Base-by-base conservation (phyloP, 1,139 yeast species). In the Debaryomyces singareniensis region DNA sequence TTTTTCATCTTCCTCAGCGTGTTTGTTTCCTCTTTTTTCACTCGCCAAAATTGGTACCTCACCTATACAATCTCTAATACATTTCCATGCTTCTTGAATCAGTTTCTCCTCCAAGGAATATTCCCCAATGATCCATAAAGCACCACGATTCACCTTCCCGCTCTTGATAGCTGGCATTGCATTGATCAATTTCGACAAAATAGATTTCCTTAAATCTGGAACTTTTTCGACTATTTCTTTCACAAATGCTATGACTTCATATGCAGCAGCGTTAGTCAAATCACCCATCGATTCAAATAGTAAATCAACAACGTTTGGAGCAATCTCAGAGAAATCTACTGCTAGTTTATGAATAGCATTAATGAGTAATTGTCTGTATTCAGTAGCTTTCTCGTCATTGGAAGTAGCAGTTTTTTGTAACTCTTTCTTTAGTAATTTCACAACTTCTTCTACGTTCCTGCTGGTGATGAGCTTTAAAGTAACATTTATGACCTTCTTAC, bases 51-150 rank as follows among this genome's bases (percentile, higher is more conserved):
- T 85, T 33, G 98, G 98, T 26, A 91, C 77, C 51, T 89, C 96
- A 35, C 98, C 98, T 39, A 93, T 66, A 43, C 85, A 77, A 26
- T 75, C 58, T 53, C 96, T 79, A 42, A 93, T 77, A 42, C 76
- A 83, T 46, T 75, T 80, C 98, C 98, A 93, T 5, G 95, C 79
- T 24, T 71, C 75, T 54, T 83, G 85, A 35, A 91, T 78, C 35
- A 83, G 83, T 25, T 70, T 60, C 44, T 80, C 89, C 33, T 79
- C 83, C 32, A 71, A 52, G 24, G 91, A 69, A 57, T 87, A 91
- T 58, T 93, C 98, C 56, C 98, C 98, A 47, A 93, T 62, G 30
- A 91, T 80, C 99, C 99, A 93, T 36, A 93, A 66, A 1, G 95
- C 86, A 25, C 96, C 95, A 45, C 97, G 79, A 61, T 78, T 83